Evolutionary conservation across 169 alveolate genomes (phyloP), one percentile per base, ranked within the genome.

Genomic region (Babesia divergens): DNA sequence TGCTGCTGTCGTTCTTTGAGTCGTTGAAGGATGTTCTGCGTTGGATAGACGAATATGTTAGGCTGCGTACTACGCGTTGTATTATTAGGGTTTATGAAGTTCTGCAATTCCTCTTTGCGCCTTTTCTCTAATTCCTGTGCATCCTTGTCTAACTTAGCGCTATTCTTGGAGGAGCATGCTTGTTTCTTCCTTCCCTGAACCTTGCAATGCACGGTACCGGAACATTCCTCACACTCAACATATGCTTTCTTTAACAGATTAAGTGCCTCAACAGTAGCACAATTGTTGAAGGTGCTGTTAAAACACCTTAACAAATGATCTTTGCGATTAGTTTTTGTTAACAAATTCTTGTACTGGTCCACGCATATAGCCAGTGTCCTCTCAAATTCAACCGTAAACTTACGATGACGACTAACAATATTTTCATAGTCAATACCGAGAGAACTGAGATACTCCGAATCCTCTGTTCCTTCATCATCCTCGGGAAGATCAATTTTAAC

Each of bases 331-430:
- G 37, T 51, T 11, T 32, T 47, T 11, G 16, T 24, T n/a, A 32
- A 13, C 43, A 75, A 37, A 26, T 67, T 74, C 31, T 67, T 66
- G 59, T 52, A 60, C 69, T 56, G 81, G n/a, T 60, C 71, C 44
- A 46, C 62, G 32, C 85, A 75, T 18, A 75, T 65, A 37, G 68
- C 85, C 74, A 75, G 34, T 13, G 68, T 65, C 22, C 60, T 31
- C 18, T 75, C 85, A 31, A 75, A 75, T 56, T 75, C 81, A 43
- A 50, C 56, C 22, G 85, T 75, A 50, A 42, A 75, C 8, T 40
- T 47, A 32, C 71, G 34, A 8, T 75, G 85, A n/a, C 85, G 56
- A 40, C 85, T 75, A n/a, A 75, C 85, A 16, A 75, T 62, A 24
- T 67, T 65, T 24, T 64, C 81, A 38, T 28, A 75, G 20, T 38